Conservation (phyloP, 306 rosid species). For the Citrullus amarus region DNA sequence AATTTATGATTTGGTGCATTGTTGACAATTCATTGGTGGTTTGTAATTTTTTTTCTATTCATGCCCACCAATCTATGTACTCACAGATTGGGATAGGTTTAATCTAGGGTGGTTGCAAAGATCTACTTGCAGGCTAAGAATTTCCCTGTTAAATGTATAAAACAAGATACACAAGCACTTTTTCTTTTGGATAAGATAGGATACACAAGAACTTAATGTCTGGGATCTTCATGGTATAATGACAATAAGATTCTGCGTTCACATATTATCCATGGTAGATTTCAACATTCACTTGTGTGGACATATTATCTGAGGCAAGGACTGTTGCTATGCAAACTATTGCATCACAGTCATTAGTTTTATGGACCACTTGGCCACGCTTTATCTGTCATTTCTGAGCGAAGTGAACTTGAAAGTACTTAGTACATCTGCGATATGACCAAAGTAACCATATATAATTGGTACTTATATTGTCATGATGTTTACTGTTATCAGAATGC, state of each 20-base stretch:
- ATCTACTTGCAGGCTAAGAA: neutral
- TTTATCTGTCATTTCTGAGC: neutral
- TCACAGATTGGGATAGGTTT: neutral
- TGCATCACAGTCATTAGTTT: neutral
- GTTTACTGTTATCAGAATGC: slow-evolving; percentile 38
- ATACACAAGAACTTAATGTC: neutral
- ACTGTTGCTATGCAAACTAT: neutral
- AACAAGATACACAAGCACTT: too few species aligned
- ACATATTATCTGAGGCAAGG: neutral
- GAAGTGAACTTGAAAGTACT: neutral
- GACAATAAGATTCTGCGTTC: neutral
- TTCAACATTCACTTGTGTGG: neutral
- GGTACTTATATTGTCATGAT: neutral
- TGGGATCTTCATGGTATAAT: neutral
- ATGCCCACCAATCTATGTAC: neutral
- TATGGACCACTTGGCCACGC: neutral
- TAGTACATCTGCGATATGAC: neutral
- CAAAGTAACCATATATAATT: neutral
- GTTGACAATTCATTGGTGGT: neutral
- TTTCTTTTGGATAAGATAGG: too few species aligned
- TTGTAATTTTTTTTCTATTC: neutral
- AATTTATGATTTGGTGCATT: neutral
- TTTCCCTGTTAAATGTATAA: neutral
- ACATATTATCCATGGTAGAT: too few species aligned
- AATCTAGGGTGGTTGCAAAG: neutral